These are phyloP conservation scores for Mycogone perniciosa DNA, from an alignment of 2,329 filamentous ascomycete genomes.

Conservation along the genomic window DNA sequence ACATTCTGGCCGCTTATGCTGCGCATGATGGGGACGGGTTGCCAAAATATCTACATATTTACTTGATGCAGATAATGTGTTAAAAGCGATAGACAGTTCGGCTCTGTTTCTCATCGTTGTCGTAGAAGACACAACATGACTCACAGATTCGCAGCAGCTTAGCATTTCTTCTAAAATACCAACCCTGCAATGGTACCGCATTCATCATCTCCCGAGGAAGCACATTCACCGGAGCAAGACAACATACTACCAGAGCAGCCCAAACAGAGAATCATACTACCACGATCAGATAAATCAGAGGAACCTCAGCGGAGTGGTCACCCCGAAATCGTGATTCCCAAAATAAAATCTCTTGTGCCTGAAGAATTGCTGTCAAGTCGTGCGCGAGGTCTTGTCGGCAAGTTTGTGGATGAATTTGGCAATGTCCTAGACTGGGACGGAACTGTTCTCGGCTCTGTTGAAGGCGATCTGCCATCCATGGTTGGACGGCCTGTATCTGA, in stretches of 20 bases:
- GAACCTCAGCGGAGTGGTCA: not conserved
- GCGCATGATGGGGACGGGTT: too few relatives aligned
- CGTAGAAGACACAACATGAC: too few relatives aligned
- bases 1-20: too few relatives aligned
- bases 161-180: too few relatives aligned
- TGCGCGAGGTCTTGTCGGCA: slow-evolving; percentile 39
- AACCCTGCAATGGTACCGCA: slow-evolving; percentile 1
- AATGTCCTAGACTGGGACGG: slow-evolving; percentile 46
- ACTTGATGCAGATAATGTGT: too few relatives aligned
- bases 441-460: slow-evolving; percentile 45
- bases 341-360: slow-evolving; percentile 34
- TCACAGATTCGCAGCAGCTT: slow-evolving; percentile 9
- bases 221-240: not conserved
- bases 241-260: not conserved
- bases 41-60: too few relatives aligned
- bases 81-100: too few relatives aligned
- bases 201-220: not conserved
- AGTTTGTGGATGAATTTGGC: slow-evolving; percentile 47
- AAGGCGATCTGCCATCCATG: slow-evolving; percentile 50
- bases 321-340: slow-evolving; percentile 30
- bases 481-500: slow-evolving; percentile 41
- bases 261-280: slow-evolving; percentile 8
- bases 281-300: not conserved
- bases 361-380: slow-evolving; percentile 28
- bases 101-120: too few relatives aligned